phyloP scores from a whole-genome alignment of 768 basidiomycete species.

The Tubosaeta sp. region DNA sequence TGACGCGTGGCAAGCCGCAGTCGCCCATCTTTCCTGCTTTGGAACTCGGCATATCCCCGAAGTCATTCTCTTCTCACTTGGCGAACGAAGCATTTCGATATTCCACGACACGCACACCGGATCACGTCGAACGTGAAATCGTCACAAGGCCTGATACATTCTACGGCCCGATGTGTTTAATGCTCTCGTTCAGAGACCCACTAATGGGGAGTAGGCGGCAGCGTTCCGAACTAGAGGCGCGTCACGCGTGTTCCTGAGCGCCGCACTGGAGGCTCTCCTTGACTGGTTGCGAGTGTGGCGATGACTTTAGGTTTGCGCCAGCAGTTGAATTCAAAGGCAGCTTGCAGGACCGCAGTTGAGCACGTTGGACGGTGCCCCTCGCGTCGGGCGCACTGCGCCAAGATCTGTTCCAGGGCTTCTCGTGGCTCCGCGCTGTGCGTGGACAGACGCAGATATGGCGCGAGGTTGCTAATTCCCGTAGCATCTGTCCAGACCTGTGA shows the following conservation, averaged over 20 bases:
- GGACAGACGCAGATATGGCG: neutral
- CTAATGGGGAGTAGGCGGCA: neutral
- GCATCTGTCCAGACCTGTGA: neutral
- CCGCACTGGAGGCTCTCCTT: neutral
- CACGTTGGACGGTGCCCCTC: neutral
- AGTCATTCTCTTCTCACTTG: neutral
- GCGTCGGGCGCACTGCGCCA: neutral
- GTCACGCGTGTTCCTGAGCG: neutral
- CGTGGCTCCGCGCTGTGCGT: neutral
- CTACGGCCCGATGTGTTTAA: neutral
- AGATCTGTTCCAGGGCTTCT: neutral
- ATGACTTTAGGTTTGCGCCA: constrained; percentile 5
- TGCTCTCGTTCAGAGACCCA: neutral
- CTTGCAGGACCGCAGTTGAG: neutral
- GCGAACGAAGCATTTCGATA: neutral
- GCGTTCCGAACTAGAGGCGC: neutral
- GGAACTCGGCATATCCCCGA: neutral
- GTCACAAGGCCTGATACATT: neutral
- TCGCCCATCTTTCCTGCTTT: neutral
- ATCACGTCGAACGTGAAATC: neutral
- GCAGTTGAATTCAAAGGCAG: neutral
- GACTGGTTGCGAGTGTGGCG: neutral
- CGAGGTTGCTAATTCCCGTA: neutral
- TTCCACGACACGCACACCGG: neutral
- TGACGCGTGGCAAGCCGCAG: neutral